Evolutionary conservation across 441 rosid genomes (phyloP).

Genomic region (Gossypium davidsonii): DNA sequence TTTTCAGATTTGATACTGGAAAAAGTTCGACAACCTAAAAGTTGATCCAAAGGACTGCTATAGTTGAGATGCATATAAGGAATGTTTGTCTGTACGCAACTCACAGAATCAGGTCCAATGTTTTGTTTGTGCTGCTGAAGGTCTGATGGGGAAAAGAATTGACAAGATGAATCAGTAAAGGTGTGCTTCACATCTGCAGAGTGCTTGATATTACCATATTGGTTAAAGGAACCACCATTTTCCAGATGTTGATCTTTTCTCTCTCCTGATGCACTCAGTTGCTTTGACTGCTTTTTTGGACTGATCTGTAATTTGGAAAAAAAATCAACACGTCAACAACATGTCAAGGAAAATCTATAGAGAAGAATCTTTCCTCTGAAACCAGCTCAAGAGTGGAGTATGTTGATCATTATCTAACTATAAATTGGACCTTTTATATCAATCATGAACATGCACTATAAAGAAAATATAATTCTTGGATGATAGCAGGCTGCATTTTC

Average conservation of each 20-base stretch:
- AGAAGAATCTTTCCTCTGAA: slow-evolving; percentile 6
- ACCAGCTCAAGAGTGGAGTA: neutral
- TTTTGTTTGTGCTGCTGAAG: slow-evolving; percentile 25
- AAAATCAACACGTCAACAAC: neutral
- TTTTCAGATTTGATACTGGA: slow-evolving; percentile 45
- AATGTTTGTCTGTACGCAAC: slow-evolving; percentile 22
- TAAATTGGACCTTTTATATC: neutral
- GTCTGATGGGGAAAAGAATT: slow-evolving; percentile 26
- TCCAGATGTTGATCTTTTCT: slow-evolving; percentile 31
- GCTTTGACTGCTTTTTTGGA: slow-evolving; percentile 36
- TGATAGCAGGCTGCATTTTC: neutral
- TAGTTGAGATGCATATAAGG: slow-evolving; percentile 26
- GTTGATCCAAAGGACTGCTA: slow-evolving; percentile 38
- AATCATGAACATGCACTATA: neutral
- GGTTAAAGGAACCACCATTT: slow-evolving; percentile 40
- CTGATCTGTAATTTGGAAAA: slow-evolving; percentile 34
- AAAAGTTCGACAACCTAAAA: slow-evolving; percentile 42
- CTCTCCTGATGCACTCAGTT: slow-evolving; percentile 36
- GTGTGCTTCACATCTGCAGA: slow-evolving; percentile 24
- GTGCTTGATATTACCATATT: slow-evolving; percentile 32
- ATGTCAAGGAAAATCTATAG: neutral
- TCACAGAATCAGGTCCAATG: slow-evolving; percentile 25
- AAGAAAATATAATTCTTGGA: neutral
- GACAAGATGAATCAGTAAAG: slow-evolving; percentile 23
- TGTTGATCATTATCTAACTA: neutral